These are phyloP conservation scores for Dendrobium officinale DNA, from an alignment of 106 monocot species.

Conservation along the genomic window DNA sequence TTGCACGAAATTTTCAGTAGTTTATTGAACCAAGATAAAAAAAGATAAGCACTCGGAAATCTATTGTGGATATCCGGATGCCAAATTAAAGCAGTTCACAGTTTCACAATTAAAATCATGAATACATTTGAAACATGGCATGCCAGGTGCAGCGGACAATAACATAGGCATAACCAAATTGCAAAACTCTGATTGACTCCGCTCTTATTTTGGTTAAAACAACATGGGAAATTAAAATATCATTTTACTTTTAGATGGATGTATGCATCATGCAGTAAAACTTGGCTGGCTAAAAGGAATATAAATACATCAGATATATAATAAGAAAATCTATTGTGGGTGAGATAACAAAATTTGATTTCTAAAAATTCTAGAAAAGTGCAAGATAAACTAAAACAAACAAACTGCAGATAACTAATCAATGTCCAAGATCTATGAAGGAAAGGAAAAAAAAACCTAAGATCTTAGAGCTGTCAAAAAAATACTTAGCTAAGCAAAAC, in stretches of 20 bases:
- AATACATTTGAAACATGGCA: neutral
- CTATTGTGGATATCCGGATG: neutral
- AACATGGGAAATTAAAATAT: neutral
- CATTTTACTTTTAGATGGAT: neutral
- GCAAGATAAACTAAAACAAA: neutral
- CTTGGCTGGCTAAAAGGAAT: neutral
- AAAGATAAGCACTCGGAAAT: neutral
- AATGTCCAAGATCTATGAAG: neutral
- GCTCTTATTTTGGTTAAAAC: neutral
- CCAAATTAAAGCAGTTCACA: neutral
- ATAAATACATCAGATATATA: neutral
- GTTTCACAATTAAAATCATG: neutral
- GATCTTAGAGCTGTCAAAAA: neutral
- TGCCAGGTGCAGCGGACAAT: neutral
- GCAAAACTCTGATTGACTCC: neutral
- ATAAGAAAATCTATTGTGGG: neutral
- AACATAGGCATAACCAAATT: neutral
- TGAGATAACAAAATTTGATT: neutral
- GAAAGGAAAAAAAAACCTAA: neutral
- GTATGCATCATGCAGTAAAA: neutral
- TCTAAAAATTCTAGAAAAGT: neutral
- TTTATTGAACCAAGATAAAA: neutral
- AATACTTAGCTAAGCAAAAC: neutral
- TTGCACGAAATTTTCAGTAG: neutral
- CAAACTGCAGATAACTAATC: neutral